Base-by-base conservation (phyloP, 352 stramenopile species). In the Lagenidium giganteum region DNA sequence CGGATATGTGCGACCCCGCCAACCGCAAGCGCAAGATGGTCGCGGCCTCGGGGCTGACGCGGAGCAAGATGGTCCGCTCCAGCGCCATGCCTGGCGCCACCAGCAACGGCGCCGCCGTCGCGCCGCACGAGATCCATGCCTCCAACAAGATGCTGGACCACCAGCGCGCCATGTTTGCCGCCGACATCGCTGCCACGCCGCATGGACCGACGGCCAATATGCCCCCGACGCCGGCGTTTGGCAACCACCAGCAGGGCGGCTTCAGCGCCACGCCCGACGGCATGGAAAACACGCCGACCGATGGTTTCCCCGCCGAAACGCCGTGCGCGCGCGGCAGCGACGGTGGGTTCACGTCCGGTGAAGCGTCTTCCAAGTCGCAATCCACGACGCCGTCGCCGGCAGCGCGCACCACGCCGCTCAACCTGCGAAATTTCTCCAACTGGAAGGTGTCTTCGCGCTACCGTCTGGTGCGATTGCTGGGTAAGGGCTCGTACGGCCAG, bases 401-500 rank as follows among this genome's bases (percentile, higher is more conserved):
- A 5, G 65, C 70, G 9, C 63, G 73, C 5, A 67, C 73, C 8
- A 59, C 73, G 26, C 70, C 73, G 22, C 52, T 83, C 7, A 83
- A 83, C 41, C 54, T 86, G 32, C 61, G 70, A 33, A 82, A 83
- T 44, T 86, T 86, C 40, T 64, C 67, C 18, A 81, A 83, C 38
- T 89, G 77, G 77, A 68, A 86, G 36, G 74, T 89, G 6, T 63
- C 70, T 33, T 70, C 43, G 26, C 70, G 71, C 39, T 89, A 89
- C 46, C 70, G 67, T 18, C 66, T 89, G 30, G 65, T 89, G 42
- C 67, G 77, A 13, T 43, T 89, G 21, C 56, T 89, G 11, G 77
- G 77, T 16, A 87, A 89, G 34, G 77, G 77, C 8, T 89, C 77
- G 9, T 89, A 89, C 40, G 77, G 77, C 52, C 74, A 89, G 70